Evolutionary conservation across 345 rosid species (phyloP).

Genomic region (Litchi chinensis): DNA sequence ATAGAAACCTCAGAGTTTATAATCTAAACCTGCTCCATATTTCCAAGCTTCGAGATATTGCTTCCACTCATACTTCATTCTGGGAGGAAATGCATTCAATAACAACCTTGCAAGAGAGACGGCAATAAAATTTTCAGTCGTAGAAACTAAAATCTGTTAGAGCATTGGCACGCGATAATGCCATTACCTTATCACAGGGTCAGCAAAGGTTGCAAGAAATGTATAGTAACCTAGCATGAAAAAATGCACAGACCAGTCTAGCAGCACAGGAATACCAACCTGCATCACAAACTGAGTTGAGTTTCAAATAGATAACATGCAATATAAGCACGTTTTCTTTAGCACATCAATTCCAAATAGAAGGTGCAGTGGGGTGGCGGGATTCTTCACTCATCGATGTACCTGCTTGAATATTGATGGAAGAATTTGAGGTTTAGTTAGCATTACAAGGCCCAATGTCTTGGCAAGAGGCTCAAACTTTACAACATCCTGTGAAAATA

Average conservation of each 20-base stretch:
- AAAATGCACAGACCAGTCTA: slow-evolving; percentile 85
- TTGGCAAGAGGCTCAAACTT: slow-evolving; percentile 84
- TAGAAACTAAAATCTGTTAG: not conserved
- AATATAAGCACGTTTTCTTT: not conserved
- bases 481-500: slow-evolving; percentile 63
- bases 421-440: slow-evolving; percentile 80
- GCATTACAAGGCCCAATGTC: slow-evolving; percentile 93
- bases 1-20: slow-evolving; percentile 54
- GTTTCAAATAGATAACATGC: no score
- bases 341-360: not conserved
- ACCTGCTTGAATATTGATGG: slow-evolving; percentile 90
- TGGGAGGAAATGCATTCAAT: slow-evolving; percentile 51
- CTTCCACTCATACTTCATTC: slow-evolving; percentile 69
- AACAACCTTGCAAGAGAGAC: slow-evolving; percentile 48
- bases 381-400: not conserved
- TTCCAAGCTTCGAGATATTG: slow-evolving; percentile 83
- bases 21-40: slow-evolving; percentile 83
- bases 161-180: not conserved
- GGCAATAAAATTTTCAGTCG: not conserved
- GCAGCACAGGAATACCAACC: slow-evolving; percentile 80
- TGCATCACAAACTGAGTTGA: slow-evolving; percentile 20
- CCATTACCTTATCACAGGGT: slow-evolving; percentile 73
- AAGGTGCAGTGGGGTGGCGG: not conserved
- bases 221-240: slow-evolving; percentile 86
- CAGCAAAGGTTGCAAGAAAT: slow-evolving; percentile 69